phyloP scores from a whole-genome alignment of 805 yeast genomes.

The Pichia thaimueangensis region DNA sequence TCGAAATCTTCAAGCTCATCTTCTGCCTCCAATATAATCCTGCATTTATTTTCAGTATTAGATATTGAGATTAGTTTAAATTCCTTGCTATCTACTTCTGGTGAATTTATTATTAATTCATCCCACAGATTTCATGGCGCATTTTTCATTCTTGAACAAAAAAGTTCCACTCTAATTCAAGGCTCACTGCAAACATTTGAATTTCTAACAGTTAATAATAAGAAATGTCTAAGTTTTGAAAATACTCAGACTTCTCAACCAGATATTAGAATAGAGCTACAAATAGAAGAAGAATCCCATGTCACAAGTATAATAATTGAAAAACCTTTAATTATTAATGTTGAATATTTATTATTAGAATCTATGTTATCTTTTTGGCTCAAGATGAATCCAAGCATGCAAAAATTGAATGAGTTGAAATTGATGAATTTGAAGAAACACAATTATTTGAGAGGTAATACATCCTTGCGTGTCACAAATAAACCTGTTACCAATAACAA shows the following conservation, averaged over 20 bases:
- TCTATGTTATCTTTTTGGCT: slow-evolving; percentile 10
- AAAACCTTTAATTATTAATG: slow-evolving; percentile 31
- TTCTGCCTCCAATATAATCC: slow-evolving; percentile 15
- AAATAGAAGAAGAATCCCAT: slow-evolving; percentile 23
- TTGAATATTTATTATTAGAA: slow-evolving; percentile 14
- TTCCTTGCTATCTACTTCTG: slow-evolving; percentile 38
- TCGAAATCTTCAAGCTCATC: slow-evolving; percentile 7
- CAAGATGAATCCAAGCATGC: slow-evolving; percentile 15
- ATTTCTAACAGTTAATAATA: slow-evolving; percentile 21
- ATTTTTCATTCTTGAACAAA: slow-evolving; percentile 37
- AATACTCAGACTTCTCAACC: slow-evolving; percentile 28
- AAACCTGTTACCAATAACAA: neutral
- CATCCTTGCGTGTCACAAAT: neutral
- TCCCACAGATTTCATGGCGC: slow-evolving; percentile 24
- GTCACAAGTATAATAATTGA: slow-evolving; percentile 37
- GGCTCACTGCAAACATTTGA: slow-evolving; percentile 42
- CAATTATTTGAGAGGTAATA: neutral
- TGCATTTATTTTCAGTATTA: slow-evolving; percentile 36
- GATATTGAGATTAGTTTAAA: slow-evolving; percentile 37
- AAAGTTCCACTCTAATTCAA: slow-evolving; percentile 34
- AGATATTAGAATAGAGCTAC: slow-evolving; percentile 50
- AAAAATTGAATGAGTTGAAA: slow-evolving; percentile 1
- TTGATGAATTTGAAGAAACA: neutral
- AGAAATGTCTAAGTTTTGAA: slow-evolving; percentile 22
- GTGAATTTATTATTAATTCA: slow-evolving; percentile 35